These are phyloP conservation scores for Vitis hybrid DNA, from an alignment of 177 flowering plant genomes.

Conservation along the genomic window DNA sequence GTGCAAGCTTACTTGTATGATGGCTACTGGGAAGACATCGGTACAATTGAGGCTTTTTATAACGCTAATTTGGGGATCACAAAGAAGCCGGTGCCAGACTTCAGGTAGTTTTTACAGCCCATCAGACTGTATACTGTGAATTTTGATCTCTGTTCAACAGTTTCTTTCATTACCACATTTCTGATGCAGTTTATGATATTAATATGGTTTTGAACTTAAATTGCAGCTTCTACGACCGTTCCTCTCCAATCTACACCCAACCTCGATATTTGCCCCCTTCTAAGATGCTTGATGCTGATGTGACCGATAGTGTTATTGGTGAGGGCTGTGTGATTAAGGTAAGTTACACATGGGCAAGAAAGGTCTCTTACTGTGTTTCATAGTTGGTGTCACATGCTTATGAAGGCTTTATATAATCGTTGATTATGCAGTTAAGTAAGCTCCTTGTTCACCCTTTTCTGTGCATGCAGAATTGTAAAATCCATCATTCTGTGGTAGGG, in stretches of 20 bases:
- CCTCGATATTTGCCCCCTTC: conserved; percentile 96
- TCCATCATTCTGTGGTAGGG: conserved; percentile 95
- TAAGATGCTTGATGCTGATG: conserved; percentile 98
- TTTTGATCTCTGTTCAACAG: background rate
- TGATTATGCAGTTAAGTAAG: background rate
- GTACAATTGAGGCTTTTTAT: conserved; percentile 94
- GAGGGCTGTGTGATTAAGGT: conserved; percentile 98
- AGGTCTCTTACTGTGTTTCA: background rate
- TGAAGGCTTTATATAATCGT: background rate
- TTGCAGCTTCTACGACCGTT: conserved; percentile 92
- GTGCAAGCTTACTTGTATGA: conserved; percentile 94
- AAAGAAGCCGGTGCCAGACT: conserved; percentile 87
- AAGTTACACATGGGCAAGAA: conserved; percentile 7
- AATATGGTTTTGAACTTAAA: conserved; percentile 2
- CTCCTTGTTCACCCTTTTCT: background rate
- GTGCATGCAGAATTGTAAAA: conserved; percentile 78
- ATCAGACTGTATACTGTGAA: background rate
- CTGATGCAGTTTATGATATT: background rate
- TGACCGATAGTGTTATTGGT: conserved; percentile 92
- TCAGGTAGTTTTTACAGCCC: conserved; percentile 42
- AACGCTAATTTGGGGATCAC: conserved; percentile 94
- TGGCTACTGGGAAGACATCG: conserved; percentile 99
- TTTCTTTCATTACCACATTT: too few relatives aligned
- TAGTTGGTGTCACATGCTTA: background rate
- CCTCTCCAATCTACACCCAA: conserved; percentile 94